Evolutionary conservation across 352 stramenopile species (phyloP), one percentile per base, ranked within the genome.

Genomic region (Phytopythium montanum): DNA sequence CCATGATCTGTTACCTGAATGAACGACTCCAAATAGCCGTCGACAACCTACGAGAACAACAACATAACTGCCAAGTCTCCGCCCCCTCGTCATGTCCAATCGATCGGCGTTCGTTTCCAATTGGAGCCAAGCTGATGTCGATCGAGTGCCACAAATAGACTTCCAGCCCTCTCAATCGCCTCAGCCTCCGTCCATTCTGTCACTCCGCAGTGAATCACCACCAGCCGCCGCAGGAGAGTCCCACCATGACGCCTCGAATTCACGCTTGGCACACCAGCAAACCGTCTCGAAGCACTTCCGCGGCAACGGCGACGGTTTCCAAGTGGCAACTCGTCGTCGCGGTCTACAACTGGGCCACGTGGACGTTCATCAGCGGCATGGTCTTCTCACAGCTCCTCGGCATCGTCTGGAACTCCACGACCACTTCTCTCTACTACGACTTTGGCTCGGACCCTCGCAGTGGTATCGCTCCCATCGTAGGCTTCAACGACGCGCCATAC

Each of bases 401-500:
- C 1, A 64, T 72, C 14, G 49, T 72, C 7, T 75, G 64, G 39
- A 48, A 48, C n/a, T 16, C 45, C 1, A 39, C 26, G 6, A 52
- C 16, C 14, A 18, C 29, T 5, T 25, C 2, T 9, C 23, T 10
- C 4, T n/a, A 23, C 6, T 61, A 36, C 25, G 13, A 25, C 29
- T 69, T 51, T 19, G 67, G 63, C 2, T 29, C 44, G 29, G 41
- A 62, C 14, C 56, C 52, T 2, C 23, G n/a, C 2, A 19, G 26
- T 10, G 60, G 67, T 0, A 23, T 48, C 14, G 61, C 48, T 23
- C 8, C 49, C 5, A 65, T 78, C 7, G 1, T 29, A 0, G 74
- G 74, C 16, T 54, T 44, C 1, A 84, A 79, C 51, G 74, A 84
- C 39, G 62, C 72, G 21, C 69, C 67, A 1, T 81, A 73, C 60